Evolutionary conservation across 495 filamentous ascomycete genomes (phyloP), one percentile per base, ranked within the genome.

Genomic region (Penicillium maclennaniae): DNA sequence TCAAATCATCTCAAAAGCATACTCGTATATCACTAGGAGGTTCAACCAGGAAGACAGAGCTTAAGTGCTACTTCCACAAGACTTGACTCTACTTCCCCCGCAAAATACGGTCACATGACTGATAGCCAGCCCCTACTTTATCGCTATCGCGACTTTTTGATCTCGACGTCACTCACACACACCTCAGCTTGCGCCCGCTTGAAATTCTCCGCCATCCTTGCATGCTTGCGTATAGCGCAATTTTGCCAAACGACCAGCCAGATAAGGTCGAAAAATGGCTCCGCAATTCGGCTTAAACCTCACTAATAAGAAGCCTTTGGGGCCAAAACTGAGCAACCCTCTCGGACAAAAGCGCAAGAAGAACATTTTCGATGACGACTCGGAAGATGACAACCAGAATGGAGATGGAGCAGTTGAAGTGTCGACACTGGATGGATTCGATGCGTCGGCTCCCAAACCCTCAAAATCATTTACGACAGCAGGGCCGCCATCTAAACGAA

Each of bases 201-300:
- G 19, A 12, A 28, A 28, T 19, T 1, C 25, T 15, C 42, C 20
- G 10, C 39, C 2, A 20, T 20, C 9, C 16, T 8, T 41, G 21
- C 10, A 12, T 20, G 16, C 26, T 49, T 41, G 36, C 9, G 12
- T n/a, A 41, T 41, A 20, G 31, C 8, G 4, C 15, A 10, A 0
- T 10, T 14, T 9, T 12, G 31, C 1, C 31, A 34, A 14, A 21
- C 36, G 27, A 28, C 16, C 8, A n/a, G 15, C 15, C 14, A 34
- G 52, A 44, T 3, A 19, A 37, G n/a, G 0, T 31, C 15, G 1
- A 7, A 66, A 36, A 16, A 75, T 71, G 65, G 71, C 76, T 23
- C 65, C 67, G n/a, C 68, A 60, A 44, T 70, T 76, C 46, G 84
- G 84, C 7, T 68, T 87, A 7, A 87, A 82, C 53, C 59, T 85